Percentiles rank a stretch among this genome's conserved stretches.
Evolutionary conservation across 139 green algal species (phyloP).

Genomic region (Marvania coccoides): DNA sequence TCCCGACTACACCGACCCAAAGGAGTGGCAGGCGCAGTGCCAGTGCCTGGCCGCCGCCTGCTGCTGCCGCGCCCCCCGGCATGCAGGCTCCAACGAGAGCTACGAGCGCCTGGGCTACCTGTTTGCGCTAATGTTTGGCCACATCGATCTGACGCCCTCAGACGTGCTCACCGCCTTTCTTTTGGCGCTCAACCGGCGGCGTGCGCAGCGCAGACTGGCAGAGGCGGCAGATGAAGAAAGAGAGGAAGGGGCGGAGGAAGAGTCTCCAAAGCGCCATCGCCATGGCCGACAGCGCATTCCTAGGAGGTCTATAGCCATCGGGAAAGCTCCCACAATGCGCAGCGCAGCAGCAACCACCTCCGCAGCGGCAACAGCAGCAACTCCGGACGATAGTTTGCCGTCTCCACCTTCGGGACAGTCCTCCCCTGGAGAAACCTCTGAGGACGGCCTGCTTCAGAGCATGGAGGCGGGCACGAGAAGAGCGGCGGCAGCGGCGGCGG

Average conservation of each 20-base stretch:
- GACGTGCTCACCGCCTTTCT: constrained; percentile 44
- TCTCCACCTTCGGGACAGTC: too few relatives aligned
- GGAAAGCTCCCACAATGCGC: too few relatives aligned
- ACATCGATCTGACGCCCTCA: constrained; percentile 37
- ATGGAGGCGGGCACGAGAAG: too few relatives aligned
- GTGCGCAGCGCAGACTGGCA: background rate
- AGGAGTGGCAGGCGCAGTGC: constrained; percentile 31
- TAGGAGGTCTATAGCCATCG: too few relatives aligned
- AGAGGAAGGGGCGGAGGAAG: background rate
- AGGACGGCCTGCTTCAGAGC: too few relatives aligned
- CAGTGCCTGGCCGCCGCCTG: constrained; percentile 10
- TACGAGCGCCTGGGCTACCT: constrained; percentile 18
- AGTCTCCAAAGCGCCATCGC: too few relatives aligned
- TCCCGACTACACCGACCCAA: constrained; percentile 20
- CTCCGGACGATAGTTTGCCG: too few relatives aligned
- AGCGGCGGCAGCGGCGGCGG: too few relatives aligned
- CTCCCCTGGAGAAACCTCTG: too few relatives aligned
- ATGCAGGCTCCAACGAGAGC: background rate
- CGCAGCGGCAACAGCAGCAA: too few relatives aligned
- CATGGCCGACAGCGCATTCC: too few relatives aligned
- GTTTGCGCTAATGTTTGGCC: constrained; percentile 35
- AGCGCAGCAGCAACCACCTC: too few relatives aligned
- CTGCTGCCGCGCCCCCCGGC: constrained; percentile 23
- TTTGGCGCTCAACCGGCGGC: constrained; percentile 22
- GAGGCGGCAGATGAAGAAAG: background rate